These are phyloP conservation scores for Kodamaea kakaduensis DNA, from an alignment of 805 yeast species.

Conservation along the genomic window DNA sequence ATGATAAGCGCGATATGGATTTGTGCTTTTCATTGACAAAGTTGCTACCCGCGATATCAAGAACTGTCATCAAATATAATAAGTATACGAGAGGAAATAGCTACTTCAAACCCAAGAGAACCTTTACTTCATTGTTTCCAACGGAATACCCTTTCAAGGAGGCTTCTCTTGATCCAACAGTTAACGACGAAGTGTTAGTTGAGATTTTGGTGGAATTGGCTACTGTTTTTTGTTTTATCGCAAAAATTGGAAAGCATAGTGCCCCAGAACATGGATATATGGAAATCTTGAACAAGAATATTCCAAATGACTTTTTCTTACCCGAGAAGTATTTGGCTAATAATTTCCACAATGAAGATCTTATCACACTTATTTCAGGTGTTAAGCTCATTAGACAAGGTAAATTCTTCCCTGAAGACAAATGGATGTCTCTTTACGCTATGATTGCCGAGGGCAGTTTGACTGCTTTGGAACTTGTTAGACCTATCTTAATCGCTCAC, in stretches of 20 bases:
- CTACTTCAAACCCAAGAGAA: constrained; percentile 54
- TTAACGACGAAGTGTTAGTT: constrained; percentile 62
- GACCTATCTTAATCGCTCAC: constrained; percentile 45
- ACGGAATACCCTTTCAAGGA: constrained; percentile 59
- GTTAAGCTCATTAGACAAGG: constrained; percentile 50
- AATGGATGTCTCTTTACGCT: constrained; percentile 70
- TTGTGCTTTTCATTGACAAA: constrained; percentile 48
- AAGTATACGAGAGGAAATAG: constrained; percentile 45
- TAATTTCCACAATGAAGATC: constrained; percentile 41
- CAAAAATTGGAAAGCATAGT: constrained; percentile 45
- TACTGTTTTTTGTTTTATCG: constrained; percentile 53
- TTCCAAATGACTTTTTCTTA: constrained; percentile 37
- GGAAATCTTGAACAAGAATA: constrained; percentile 32
- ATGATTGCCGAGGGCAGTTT: constrained; percentile 54
- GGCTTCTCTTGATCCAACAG: constrained; percentile 67
- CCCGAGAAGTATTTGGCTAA: constrained; percentile 38
- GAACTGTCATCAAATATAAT: constrained; percentile 49
- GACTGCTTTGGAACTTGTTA: constrained; percentile 49
- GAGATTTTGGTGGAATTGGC: constrained; percentile 71
- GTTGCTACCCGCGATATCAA: constrained; percentile 51
- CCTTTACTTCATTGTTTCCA: constrained; percentile 69
- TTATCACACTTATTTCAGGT: constrained; percentile 42
- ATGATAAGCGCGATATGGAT: constrained; percentile 29
- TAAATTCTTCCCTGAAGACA: constrained; percentile 59
- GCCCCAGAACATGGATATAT: constrained; percentile 42